Percentiles rank a stretch among this genome's conserved stretches.
Conservation (phyloP, 371 early-diverging fungal genomes). For the Mucor irregularis region DNA sequence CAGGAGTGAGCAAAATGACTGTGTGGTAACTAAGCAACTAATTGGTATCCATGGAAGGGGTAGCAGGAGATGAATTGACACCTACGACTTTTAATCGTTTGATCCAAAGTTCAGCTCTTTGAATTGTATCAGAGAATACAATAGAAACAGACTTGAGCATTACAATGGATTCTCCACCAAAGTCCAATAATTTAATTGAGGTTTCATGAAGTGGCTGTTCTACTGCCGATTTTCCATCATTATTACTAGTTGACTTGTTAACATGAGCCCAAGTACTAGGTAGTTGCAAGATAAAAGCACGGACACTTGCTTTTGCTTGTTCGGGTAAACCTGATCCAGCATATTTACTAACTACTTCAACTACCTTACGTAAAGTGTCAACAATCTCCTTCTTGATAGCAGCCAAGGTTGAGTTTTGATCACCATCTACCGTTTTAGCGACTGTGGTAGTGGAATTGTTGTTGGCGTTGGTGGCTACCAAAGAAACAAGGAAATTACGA, state of each 20-base stretch:
- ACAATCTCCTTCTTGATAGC: slow-evolving; percentile 78
- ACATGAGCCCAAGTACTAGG: slow-evolving; percentile 73
- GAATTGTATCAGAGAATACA: slow-evolving; percentile 80
- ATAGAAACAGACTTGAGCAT: slow-evolving; percentile 79
- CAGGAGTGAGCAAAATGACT: no score
- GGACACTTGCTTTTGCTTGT: slow-evolving; percentile 75
- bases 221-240: slow-evolving; percentile 30
- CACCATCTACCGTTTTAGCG: background rate
- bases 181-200: slow-evolving; percentile 51
- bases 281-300: slow-evolving; percentile 80
- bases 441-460: background rate
- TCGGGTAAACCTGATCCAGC: slow-evolving; percentile 81
- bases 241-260: no score
- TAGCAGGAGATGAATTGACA: slow-evolving; percentile 2
- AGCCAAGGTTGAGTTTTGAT: slow-evolving; percentile 24
- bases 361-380: slow-evolving; percentile 80
- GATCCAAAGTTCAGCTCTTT: slow-evolving; percentile 82
- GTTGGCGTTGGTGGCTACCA: slow-evolving; percentile 37
- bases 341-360: slow-evolving; percentile 82
- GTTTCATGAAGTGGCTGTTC: slow-evolving; percentile 35
- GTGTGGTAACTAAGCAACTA: no score
- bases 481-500: slow-evolving; percentile 59
- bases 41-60: slow-evolving; percentile 11
- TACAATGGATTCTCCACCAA: slow-evolving; percentile 81
- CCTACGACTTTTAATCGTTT: slow-evolving; percentile 52